Base-by-base conservation (phyloP, 2,329 filamentous ascomycete species). In the Colletotrichum sojae region DNA sequence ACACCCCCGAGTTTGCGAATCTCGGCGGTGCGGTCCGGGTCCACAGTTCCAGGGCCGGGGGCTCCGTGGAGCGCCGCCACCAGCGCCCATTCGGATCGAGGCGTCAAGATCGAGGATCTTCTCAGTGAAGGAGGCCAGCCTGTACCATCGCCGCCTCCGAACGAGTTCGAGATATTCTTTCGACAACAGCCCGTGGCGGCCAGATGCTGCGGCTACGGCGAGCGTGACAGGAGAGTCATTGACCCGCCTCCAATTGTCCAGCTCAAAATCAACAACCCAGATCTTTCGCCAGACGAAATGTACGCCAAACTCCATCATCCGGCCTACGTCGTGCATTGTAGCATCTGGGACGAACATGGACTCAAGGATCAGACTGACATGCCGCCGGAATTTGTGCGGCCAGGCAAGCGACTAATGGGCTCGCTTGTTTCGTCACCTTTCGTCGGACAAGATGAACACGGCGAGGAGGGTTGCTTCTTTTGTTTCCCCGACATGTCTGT, bases 191-290 rank as follows among this genome's bases (percentile, higher is more conserved):
- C 93, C 9, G 84, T 89, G 18, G 92, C 92, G 1, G 93, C 93
- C 61, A 86, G 93, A 73, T 93, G 92, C 49, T 96, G 93, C 75
- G 93, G 93, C 1, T 95, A 94, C 77, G 93, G 93, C 69, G 93
- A 95, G 79, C 86, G 93, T 72, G 93, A 96, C 76, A 88, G 93
- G 46, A 88, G 93, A 71, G 92, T 94, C 16, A 93, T 96, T 71
- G 93, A 96, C 76, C 93, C 93, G 48, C 93, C 93, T 2, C 93
- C 93, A 15, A 95, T 96, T 75, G 88, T 96, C 22, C 90, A 95
- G 76, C 86, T 95, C 54, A 83, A 85, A 31, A 88, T 94, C 64
- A 88, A 89, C 59, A 87, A 91, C 70, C 84, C 87, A 1, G 83
- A 77, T 20, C 76, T 86, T 27, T 84, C 88, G 12, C 80, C 83